phyloP scores from a whole-genome alignment of 768 basidiomycete species.

The Phaeotremella fagi region DNA sequence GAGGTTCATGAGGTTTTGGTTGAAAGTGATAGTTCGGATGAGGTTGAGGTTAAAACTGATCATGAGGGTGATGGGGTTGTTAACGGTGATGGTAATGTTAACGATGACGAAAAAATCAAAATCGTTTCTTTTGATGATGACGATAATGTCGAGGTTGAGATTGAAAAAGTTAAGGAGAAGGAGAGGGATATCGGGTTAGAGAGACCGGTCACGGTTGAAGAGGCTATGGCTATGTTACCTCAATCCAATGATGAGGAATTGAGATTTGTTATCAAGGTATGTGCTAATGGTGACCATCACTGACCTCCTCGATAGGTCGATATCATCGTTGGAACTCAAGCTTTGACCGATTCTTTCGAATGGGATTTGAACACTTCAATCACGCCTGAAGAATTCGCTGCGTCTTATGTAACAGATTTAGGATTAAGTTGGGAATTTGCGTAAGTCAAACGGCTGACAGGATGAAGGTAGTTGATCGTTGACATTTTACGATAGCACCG shows the following conservation, averaged over 20 bases:
- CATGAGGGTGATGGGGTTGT: slow-evolving; percentile 35
- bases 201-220: slow-evolving; percentile 52
- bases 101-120: slow-evolving; percentile 6
- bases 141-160: slow-evolving; percentile 17
- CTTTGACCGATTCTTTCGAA: slow-evolving; percentile 93
- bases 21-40: slow-evolving; percentile 33
- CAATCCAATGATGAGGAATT: slow-evolving; percentile 67
- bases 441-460: slow-evolving; percentile 52
- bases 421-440: slow-evolving; percentile 89
- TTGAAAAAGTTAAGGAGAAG: slow-evolving; percentile 35
- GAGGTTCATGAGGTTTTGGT: slow-evolving; percentile 16
- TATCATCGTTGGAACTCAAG: slow-evolving; percentile 86
- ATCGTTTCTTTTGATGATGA: slow-evolving; percentile 11
- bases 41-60: slow-evolving; percentile 31
- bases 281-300: slow-evolving; percentile 29
- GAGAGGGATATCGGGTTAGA: slow-evolving; percentile 16
- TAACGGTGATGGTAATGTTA: slow-evolving; percentile 3
- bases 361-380: slow-evolving; percentile 84
- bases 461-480: not conserved
- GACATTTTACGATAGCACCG: slow-evolving; percentile 59
- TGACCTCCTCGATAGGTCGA: slow-evolving; percentile 61
- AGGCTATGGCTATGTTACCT: slow-evolving; percentile 57
- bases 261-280: slow-evolving; percentile 84
- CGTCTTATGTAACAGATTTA: slow-evolving; percentile 75
- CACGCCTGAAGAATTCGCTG: slow-evolving; percentile 89